Conservation (phyloP, 1,284 basidiomycete genomes). For the Sporisorium sorghi region DNA sequence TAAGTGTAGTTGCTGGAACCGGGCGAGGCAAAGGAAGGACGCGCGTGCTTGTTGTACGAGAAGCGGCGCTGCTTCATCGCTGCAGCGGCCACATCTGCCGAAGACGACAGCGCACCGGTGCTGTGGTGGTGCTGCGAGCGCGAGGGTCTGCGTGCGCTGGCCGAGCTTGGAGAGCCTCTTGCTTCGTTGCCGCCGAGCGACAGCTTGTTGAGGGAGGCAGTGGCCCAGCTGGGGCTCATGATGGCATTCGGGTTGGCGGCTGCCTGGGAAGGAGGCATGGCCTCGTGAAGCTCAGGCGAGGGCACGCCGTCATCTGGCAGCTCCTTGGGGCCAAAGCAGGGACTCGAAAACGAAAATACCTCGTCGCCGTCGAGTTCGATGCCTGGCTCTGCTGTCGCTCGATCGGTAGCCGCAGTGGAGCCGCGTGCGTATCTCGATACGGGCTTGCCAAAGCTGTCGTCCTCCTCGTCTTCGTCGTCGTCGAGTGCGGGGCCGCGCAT, state of each 20-base stretch:
- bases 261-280: constrained; percentile 33
- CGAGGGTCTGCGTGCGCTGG: constrained; percentile 30
- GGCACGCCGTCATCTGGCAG: constrained; percentile 47
- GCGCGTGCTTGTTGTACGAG: constrained; percentile 49
- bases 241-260: constrained; percentile 35
- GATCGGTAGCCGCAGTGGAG: constrained; percentile 23
- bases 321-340: constrained; percentile 58
- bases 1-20: constrained; percentile 52
- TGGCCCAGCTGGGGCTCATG: constrained; percentile 57
- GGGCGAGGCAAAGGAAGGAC: constrained; percentile 33
- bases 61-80: constrained; percentile 54
- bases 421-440: constrained; percentile 19
- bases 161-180: constrained; percentile 29
- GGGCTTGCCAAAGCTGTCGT: constrained; percentile 53
- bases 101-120: constrained; percentile 33
- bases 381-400: constrained; percentile 35
- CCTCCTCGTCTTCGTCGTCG: constrained; percentile 53
- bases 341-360: constrained; percentile 62
- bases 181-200: constrained; percentile 51
- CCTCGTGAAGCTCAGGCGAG: constrained; percentile 43
- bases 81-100: constrained; percentile 47
- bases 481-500: constrained; percentile 45
- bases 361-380: constrained; percentile 55
- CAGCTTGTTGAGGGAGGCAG: constrained; percentile 53
- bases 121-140: constrained; percentile 40